Base-by-base conservation (phyloP, 2,329 filamentous ascomycete species). In the Proliferodiscus dingleyae region DNA sequence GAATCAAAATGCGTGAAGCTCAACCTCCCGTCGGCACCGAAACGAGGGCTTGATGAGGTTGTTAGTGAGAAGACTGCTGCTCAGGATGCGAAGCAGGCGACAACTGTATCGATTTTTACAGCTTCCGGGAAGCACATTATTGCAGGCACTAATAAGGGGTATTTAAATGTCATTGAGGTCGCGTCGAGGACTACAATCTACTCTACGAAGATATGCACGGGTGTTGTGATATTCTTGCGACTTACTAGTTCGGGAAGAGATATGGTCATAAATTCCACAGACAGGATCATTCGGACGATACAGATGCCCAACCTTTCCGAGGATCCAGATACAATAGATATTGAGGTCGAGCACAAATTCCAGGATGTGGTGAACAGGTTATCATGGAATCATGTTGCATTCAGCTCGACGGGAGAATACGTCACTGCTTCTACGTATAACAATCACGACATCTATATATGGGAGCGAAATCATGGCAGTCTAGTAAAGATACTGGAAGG, bases 371-470 rank as follows among this genome's bases (percentile, higher is more conserved):
- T 98, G 41, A 97, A 98, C 63, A 82, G 87, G 36, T 71, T 97
- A 10, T 89, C 87, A 5, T 98, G 93, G 93, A 98, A 97, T 61
- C 89, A 96, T 61, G 90, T 95, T 47, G 89, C 90, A 0, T 97
- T 98, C 65, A 95, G 89, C 61, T 85, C 88, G 1, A 93, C 87
- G 0, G 90, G 89, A 42, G 93, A 98, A 67, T 97, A 97, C 63
- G 89, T 98, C 32, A 89, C 89, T 19, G 93, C 94, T 0, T 95
- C 89, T 21, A 97, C 93, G 2, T 95, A 89, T 66, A 97, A 97
- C 74, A 98, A 98, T 61, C 90, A 96, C 59, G 91, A 98, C 67
- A 87, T 98, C 53, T 97, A 97, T 67, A 90, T 97, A 22, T 97
- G 91, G 93, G 93, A 98, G 68, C 82, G 93, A 44, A 86, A 85